Evolutionary conservation across 1,139 yeast genomes (phyloP), one percentile per base, ranked within the genome.

Genomic region (Pichia sp.): DNA sequence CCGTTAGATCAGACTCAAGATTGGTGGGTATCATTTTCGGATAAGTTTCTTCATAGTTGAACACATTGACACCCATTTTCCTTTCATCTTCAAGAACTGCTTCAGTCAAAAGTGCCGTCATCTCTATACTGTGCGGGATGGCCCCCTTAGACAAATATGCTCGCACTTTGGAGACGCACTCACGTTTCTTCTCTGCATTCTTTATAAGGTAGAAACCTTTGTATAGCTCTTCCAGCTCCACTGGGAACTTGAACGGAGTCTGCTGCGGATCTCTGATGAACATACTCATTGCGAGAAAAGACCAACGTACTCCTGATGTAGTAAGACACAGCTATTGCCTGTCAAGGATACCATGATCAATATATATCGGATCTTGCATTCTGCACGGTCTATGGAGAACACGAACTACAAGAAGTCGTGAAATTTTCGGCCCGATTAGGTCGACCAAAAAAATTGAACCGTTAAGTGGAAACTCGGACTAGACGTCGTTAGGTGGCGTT

Each of bases 61-160:
- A 29, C 20, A 40, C n/a, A 4, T 20, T 52, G 34, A 37, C 48
- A 39, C 41, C 47, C 30, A 56, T 56, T 8, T 40, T 32, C 1
- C 5, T 12, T 37, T 64, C 69, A 46, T 75, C 86, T 24, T 62
- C 53, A 9, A 79, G 47, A 3, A 62, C 49, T 1, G 80, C 69
- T 6, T 83, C 68, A 0, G 78, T 70, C 13, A 87, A 52, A 33
- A 73, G 60, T 0, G 81, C 69, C 0, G 96, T 86, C 22, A 78
- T 64, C 52, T 84, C 94, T 14, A 87, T 77, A 0, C 93, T 82
- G 44, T 77, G 81, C 22, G 94, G 95, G 40, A 87, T 67, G 30
- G 74, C 72, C 2, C 91, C 86, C 51, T 85, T 70, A 1, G 79
- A 67, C 51, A 72, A 66, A 52, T 77, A 77, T 9, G 79, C 70